Conservation (phyloP, 2,329 filamentous ascomycete genomes). For the Xylariaceae sp. region DNA sequence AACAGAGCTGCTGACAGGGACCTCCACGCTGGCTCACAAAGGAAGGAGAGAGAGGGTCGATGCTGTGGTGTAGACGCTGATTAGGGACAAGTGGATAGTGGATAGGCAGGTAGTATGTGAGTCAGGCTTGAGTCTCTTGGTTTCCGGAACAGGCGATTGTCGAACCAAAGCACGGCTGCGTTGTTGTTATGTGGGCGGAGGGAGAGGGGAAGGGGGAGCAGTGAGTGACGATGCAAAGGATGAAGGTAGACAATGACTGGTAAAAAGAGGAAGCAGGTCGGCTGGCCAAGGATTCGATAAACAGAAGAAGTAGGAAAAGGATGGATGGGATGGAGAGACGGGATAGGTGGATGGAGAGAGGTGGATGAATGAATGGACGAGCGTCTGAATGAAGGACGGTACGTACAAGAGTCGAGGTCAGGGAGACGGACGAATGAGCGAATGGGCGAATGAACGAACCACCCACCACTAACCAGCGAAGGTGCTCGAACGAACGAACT, state of each 20-base stretch:
- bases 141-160: conserved; percentile 24
- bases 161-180: conserved; percentile 26
- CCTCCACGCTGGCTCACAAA: conserved; percentile 25
- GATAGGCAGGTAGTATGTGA: conserved; percentile 23
- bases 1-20: conserved; percentile 27
- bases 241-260: conserved; percentile 26
- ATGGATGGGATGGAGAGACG: conserved; percentile 26
- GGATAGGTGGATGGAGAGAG: conserved; percentile 25
- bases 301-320: conserved; percentile 29
- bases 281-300: conserved; percentile 27
- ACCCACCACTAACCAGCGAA: conserved; percentile 7
- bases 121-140: conserved; percentile 26
- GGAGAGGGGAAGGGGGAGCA: conserved; percentile 28
- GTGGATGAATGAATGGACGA: conserved; percentile 20
- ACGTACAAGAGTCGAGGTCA: conserved; percentile 5
- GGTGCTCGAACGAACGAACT: conserved; percentile 20
- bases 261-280: conserved; percentile 21
- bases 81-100: conserved; percentile 17
- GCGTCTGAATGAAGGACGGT: background rate
- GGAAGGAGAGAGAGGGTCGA: conserved; percentile 25
- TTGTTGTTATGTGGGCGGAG: conserved; percentile 20
- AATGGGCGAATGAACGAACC: conserved; percentile 9
- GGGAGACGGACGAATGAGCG: conserved; percentile 5
- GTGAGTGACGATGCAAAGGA: conserved; percentile 34
- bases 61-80: conserved; percentile 20